Evolutionary conservation across 805 yeast species (phyloP).

Genomic region (Candida pseudofarinosa): DNA sequence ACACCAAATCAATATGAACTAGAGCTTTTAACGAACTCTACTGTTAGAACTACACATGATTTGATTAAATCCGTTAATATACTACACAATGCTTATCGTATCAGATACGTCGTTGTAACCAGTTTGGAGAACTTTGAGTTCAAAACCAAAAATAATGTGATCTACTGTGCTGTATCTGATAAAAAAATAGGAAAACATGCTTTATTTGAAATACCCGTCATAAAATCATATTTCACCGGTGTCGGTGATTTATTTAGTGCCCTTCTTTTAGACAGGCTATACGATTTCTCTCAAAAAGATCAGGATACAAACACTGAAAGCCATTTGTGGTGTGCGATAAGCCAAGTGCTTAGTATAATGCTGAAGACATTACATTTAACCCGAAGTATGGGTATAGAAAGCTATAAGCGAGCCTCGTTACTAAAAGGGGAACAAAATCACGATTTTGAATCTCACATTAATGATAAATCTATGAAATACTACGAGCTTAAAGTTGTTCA

Average conservation of each 20-base stretch:
- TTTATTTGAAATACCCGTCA: constrained; percentile 51
- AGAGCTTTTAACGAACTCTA: constrained; percentile 59
- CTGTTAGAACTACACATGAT: constrained; percentile 34
- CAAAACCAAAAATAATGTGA: constrained; percentile 13
- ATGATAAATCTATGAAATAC: constrained; percentile 60
- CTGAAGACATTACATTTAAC: constrained; percentile 48
- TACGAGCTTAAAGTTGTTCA: constrained; percentile 71
- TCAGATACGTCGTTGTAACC: constrained; percentile 64
- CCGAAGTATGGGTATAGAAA: constrained; percentile 28
- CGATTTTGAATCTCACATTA: constrained; percentile 33
- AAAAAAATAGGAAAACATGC: constrained; percentile 11
- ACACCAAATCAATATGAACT: constrained; percentile 93
- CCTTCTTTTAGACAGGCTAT: constrained; percentile 60
- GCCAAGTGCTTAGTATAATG: constrained; percentile 57
- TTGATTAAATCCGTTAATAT: constrained; percentile 44
- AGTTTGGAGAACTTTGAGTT: constrained; percentile 34
- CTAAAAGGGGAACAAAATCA: constrained; percentile 1
- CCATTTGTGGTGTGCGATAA: constrained; percentile 22
- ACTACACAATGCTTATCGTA: constrained; percentile 46
- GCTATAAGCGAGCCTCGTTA: constrained; percentile 16
- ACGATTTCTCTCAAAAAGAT: constrained; percentile 14
- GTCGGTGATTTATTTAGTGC: constrained; percentile 93
- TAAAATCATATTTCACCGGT: constrained; percentile 86
- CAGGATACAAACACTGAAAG: neutral
- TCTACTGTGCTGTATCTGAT: constrained; percentile 25